Evolutionary conservation across 1,139 yeast genomes (phyloP).

Genomic region (Tardiomyces blankii): DNA sequence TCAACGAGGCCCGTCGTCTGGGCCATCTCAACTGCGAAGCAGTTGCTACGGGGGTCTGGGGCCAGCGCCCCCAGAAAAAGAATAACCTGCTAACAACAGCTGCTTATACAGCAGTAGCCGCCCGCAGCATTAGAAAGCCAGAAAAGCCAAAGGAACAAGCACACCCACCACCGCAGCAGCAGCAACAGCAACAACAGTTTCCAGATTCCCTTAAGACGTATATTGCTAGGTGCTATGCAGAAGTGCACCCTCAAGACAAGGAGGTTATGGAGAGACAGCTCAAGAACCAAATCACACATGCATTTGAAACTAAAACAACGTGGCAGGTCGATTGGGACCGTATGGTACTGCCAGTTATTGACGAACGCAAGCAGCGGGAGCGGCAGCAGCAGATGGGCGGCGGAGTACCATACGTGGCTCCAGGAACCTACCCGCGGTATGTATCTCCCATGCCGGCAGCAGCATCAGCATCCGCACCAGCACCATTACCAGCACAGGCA

Average conservation of each 20-base stretch:
- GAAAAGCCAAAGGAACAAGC: neutral
- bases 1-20: too few relatives aligned
- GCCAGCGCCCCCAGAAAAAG: too few relatives aligned
- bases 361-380: constrained; percentile 3
- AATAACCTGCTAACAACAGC: neutral
- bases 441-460: too few relatives aligned
- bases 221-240: constrained; percentile 35
- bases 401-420: too few relatives aligned
- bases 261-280: constrained; percentile 32
- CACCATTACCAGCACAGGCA: too few relatives aligned
- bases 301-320: constrained; percentile 36
- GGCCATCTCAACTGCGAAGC: too few relatives aligned
- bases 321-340: constrained; percentile 50
- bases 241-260: constrained; percentile 29
- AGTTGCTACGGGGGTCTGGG: too few relatives aligned
- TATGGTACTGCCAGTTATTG: constrained; percentile 45
- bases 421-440: too few relatives aligned
- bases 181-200: constrained; percentile 25
- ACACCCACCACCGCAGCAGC: neutral
- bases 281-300: constrained; percentile 38
- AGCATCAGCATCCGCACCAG: too few relatives aligned
- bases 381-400: neutral
- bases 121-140: neutral
- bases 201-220: constrained; percentile 38
- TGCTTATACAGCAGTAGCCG: neutral